Evolutionary conservation across 768 basidiomycete species (phyloP).

Genomic region (Amanita rubescens): DNA sequence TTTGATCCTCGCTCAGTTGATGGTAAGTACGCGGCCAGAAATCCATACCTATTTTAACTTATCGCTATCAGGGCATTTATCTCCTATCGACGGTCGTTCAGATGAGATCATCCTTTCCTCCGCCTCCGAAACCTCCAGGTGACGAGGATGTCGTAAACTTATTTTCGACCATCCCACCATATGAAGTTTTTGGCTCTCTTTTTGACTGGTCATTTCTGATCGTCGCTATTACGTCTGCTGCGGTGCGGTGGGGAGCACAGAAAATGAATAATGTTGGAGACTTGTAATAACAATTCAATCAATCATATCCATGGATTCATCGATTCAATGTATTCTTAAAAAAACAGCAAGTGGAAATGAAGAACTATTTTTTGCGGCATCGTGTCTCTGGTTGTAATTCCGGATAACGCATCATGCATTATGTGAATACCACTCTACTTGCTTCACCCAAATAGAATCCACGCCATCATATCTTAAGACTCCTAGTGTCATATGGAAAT

Average conservation of each 20-base stretch:
- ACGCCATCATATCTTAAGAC: too few species aligned
- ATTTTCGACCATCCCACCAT: conserved; percentile 67
- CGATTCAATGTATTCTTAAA: background rate
- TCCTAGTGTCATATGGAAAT: too few species aligned
- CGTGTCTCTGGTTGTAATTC: too few species aligned
- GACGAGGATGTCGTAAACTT: conserved; percentile 33
- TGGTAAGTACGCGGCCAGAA: conserved; percentile 45
- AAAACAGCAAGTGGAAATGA: background rate
- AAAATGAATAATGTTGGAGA: conserved; percentile 29
- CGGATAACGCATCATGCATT: too few species aligned
- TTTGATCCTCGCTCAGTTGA: conserved; percentile 71
- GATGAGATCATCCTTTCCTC: conserved; percentile 74
- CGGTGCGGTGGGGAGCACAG: conserved; percentile 50
- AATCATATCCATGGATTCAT: background rate
- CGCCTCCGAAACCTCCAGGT: conserved; percentile 27
- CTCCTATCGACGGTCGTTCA: conserved; percentile 79
- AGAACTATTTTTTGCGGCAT: too few species aligned
- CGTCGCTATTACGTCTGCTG: conserved; percentile 41
- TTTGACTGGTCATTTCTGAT: conserved; percentile 71
- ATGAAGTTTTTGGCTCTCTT: conserved; percentile 63
- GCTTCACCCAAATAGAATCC: too few species aligned
- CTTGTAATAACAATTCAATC: background rate
- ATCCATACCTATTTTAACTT: background rate
- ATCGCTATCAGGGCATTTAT: conserved; percentile 60
- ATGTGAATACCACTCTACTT: too few species aligned